These are phyloP conservation scores for Cyathus striatus DNA, from an alignment of 768 basidiomycete species.

Conservation along the genomic window DNA sequence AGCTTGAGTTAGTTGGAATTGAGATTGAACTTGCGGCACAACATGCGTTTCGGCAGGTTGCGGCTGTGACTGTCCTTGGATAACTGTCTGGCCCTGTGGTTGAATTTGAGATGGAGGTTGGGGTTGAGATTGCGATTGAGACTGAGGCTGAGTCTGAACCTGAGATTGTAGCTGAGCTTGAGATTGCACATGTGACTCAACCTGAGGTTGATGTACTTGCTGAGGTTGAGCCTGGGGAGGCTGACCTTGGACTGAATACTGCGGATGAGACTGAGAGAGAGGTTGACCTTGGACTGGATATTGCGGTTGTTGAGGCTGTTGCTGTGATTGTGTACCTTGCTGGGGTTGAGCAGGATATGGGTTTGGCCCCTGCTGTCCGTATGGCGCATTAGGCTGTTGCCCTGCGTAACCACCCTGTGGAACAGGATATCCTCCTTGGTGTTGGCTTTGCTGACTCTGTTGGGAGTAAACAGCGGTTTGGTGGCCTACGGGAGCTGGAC, in stretches of 20 bases:
- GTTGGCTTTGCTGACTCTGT: conserved; percentile 17
- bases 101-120: conserved; percentile 17
- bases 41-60: no score
- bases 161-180: conserved; percentile 19
- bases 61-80: conserved; percentile 17
- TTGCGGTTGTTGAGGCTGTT: conserved; percentile 5
- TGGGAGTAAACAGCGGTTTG: conserved; percentile 2
- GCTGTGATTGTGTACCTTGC: conserved; percentile 12
- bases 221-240: conserved; percentile 8
- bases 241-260: conserved; percentile 27
- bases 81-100: conserved; percentile 14
- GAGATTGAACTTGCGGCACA: conserved; percentile 29
- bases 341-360: conserved; percentile 29
- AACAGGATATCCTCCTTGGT: conserved; percentile 14
- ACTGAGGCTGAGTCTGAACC: conserved; percentile 17
- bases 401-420: conserved; percentile 23
- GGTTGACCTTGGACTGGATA: background rate
- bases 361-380: conserved; percentile 32
- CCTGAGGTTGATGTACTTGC: conserved; percentile 8
- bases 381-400: conserved; percentile 27
- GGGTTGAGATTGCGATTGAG: conserved; percentile 14
- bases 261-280: conserved; percentile 14
- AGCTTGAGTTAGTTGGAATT: conserved; percentile 18
- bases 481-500: conserved; percentile 8
- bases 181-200: conserved; percentile 10